phyloP scores from a whole-genome alignment of 441 rosid genomes.

The Gossypium schwendimanii region DNA sequence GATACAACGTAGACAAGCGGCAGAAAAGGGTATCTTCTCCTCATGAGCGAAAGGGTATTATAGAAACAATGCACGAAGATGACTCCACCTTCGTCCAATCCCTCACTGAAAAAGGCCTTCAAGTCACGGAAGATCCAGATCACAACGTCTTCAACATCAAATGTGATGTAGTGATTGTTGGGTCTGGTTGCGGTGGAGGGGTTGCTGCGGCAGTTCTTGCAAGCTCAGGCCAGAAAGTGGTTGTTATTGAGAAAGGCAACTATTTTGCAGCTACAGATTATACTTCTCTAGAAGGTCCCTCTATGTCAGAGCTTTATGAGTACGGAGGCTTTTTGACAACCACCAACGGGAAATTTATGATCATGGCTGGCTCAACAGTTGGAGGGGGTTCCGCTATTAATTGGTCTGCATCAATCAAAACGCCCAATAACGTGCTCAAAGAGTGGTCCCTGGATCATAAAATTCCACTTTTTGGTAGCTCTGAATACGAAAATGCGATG shows the following conservation, averaged over 20 bases:
- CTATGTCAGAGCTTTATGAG: constrained; percentile 56
- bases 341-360: constrained; percentile 37
- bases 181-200: constrained; percentile 84
- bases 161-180: constrained; percentile 66
- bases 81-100: constrained; percentile 34
- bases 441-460: constrained; percentile 60
- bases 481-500: constrained; percentile 56
- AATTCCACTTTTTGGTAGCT: constrained; percentile 39
- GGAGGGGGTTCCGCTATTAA: constrained; percentile 84
- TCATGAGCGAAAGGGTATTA: constrained; percentile 38
- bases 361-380: constrained; percentile 68
- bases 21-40: constrained; percentile 18
- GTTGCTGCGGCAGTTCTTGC: constrained; percentile 82
- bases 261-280: constrained; percentile 57
- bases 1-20: constrained; percentile 35
- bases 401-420: constrained; percentile 70
- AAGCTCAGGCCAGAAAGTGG: constrained; percentile 56
- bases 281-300: constrained; percentile 70
- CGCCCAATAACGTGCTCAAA: constrained; percentile 47
- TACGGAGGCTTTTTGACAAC: constrained; percentile 45
- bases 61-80: constrained; percentile 48
- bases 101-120: constrained; percentile 42
- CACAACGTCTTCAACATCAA: constrained; percentile 37
- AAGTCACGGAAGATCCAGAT: constrained; percentile 35
- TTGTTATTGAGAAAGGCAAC: constrained; percentile 80